Percentiles rank a stretch among this genome's conserved stretches.
These are phyloP conservation scores for Sordariomycetes sp. DNA, from an alignment of 2,329 filamentous ascomycete genomes.

Conservation along the genomic window DNA sequence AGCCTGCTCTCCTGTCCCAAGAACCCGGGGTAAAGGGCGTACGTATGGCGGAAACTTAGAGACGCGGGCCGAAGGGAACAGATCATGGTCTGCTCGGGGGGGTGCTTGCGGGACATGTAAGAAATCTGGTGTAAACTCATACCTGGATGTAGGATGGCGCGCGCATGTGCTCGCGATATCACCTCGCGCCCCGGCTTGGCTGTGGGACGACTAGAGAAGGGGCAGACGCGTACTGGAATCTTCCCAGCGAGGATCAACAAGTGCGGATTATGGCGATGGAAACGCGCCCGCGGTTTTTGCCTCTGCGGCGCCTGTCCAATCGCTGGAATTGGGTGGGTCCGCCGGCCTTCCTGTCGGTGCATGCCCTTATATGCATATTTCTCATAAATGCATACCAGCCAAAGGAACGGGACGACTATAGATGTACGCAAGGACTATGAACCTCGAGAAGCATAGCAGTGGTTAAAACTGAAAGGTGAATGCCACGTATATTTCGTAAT, in stretches of 20 bases:
- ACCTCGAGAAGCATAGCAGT: background rate
- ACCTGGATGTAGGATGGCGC: background rate
- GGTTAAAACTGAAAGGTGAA: too few species aligned
- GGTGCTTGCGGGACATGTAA: background rate
- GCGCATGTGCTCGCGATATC: background rate
- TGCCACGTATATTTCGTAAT: too few species aligned
- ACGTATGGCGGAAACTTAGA: conserved; percentile 5
- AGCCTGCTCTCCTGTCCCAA: background rate
- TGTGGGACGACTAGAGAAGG: background rate
- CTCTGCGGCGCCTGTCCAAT: background rate
- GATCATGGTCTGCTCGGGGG: background rate
- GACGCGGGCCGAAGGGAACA: background rate
- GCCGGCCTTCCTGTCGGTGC: background rate
- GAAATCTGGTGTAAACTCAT: background rate
- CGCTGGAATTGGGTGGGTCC: background rate
- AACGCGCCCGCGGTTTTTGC: background rate
- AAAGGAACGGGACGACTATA: background rate
- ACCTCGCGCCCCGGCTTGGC: background rate
- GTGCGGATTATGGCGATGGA: background rate
- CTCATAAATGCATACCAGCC: background rate
- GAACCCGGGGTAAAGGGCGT: background rate
- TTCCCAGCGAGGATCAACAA: background rate
- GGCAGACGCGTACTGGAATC: background rate
- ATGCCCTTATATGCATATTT: background rate
- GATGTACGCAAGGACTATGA: background rate